Base-by-base conservation (phyloP, 1,139 yeast genomes). In the Suhomyces bribrorum region DNA sequence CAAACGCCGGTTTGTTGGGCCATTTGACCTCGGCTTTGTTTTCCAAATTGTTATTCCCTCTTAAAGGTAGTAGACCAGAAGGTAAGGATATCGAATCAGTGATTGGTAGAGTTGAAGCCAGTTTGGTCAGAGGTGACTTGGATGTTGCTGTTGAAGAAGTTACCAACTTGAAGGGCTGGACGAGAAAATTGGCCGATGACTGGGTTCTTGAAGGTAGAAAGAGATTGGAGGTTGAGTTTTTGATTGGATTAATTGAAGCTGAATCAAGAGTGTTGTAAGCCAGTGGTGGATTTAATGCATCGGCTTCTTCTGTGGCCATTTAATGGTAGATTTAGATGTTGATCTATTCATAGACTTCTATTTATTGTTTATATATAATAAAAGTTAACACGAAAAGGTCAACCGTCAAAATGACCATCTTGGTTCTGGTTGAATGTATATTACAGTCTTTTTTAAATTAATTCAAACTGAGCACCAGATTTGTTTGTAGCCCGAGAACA, bases 1-100 rank as follows among this genome's bases (percentile, higher is more conserved):
- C 95, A 52, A 86, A 90, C 59, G 96, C 98, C 23, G 98, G 98
- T 54, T 77, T 92, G 43, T 77, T 92, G 53, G 97, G 97, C 30
- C 97, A 92, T 63, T 62, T 89, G 37, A 77, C 95, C 7, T 90
- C 97, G 11, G 67, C 76, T 47, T 42, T 88, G 7, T 86, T 90
- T 57, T 85, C 96, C 34, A 79, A 79, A 54, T 75, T 90, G 43
- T 73, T 92, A 54, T 73, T 88, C 50, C 79, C 83, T 12, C 73
- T 73, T 31, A 85, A 89, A 41, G 77, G 77, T 31, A 52, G 64
- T 29, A 62, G 72, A 50, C 73, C 76, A 20, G 74, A 78, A 35
- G 96, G 95, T 37, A 79, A 79, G 53, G 97, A 92, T 56, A 80
- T 90, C 44, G 97, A 92, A 66, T 78, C 89, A 34, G 85, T 90